These are phyloP conservation scores for Phialophora tarda DNA, from an alignment of 2,329 filamentous ascomycete species.

Conservation along the genomic window DNA sequence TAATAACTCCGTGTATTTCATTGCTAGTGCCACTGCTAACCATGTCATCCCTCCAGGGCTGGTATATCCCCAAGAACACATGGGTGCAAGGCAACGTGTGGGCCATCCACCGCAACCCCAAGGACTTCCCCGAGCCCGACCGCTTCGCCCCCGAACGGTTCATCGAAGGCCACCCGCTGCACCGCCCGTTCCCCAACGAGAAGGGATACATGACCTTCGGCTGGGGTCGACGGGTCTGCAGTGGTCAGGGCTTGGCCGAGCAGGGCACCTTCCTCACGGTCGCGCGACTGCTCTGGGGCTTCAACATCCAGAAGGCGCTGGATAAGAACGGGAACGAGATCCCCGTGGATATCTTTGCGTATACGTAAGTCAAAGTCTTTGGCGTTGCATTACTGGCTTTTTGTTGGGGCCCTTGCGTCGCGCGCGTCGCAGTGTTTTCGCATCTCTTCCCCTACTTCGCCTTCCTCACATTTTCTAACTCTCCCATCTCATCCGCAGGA, in stretches of 20 bases:
- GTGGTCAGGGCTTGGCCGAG: constrained; percentile 43
- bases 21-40: constrained; percentile 18
- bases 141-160: constrained; percentile 53
- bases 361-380: constrained; percentile 44
- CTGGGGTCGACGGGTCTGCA: constrained; percentile 55
- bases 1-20: not conserved
- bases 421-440: too few relatives aligned
- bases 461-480: not conserved
- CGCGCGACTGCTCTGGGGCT: constrained; percentile 52
- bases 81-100: constrained; percentile 53
- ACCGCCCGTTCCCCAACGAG: constrained; percentile 46
- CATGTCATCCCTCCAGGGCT: constrained; percentile 43
- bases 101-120: constrained; percentile 44
- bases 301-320: constrained; percentile 34
- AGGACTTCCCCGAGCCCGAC: constrained; percentile 56
- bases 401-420: too few relatives aligned
- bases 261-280: constrained; percentile 59
- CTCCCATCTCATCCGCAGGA: constrained; percentile 37
- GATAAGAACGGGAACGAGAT: constrained; percentile 51
- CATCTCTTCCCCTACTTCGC: constrained; percentile 39
- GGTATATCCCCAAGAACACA: constrained; percentile 57
- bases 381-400: too few relatives aligned
- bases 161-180: constrained; percentile 36
- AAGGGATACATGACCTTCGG: constrained; percentile 61
- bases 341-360: constrained; percentile 63